A percentile compares a stretch with the other conserved stretches of the same genome.
phyloP scores from a whole-genome alignment of 331 rosid species.

The Prunus yedoensis region DNA sequence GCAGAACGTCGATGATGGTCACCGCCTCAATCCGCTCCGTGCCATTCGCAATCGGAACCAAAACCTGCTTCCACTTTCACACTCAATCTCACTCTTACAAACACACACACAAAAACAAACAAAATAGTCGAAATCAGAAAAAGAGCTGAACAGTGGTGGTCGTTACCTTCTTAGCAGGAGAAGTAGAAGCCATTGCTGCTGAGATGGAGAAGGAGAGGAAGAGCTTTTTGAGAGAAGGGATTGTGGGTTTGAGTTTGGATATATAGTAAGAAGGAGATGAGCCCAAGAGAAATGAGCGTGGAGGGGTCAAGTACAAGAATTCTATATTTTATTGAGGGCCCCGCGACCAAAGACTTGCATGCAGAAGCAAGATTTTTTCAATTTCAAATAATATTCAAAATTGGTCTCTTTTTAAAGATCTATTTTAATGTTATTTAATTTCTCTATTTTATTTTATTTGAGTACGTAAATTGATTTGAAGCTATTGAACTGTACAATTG shows the following conservation, averaged over 20 bases:
- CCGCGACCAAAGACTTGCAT: too few species aligned
- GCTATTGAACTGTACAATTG: too few species aligned
- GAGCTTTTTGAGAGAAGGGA: slow-evolving; percentile 19
- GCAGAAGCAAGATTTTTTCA: too few species aligned
- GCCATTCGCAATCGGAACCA: slow-evolving; percentile 86
- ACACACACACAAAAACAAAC: too few species aligned
- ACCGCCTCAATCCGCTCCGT: slow-evolving; percentile 92
- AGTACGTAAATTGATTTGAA: too few species aligned
- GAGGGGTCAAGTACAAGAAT: too few species aligned
- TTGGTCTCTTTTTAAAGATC: too few species aligned
- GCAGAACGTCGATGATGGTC: slow-evolving; percentile 74
- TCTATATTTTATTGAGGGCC: too few species aligned
- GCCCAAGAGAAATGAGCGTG: slow-evolving; percentile 14
- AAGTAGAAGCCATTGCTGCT: slow-evolving; percentile 45
- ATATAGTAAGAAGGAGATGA: slow-evolving; percentile 18
- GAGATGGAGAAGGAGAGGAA: slow-evolving; percentile 31
- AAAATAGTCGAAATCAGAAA: background rate
- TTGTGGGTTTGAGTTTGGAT: background rate
- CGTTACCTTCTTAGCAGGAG: slow-evolving; percentile 43
- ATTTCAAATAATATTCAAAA: too few species aligned
- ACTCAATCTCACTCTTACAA: background rate
- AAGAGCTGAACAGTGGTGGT: background rate
- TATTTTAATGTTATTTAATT: too few species aligned
- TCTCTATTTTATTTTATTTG: too few species aligned
- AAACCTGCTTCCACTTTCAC: slow-evolving; percentile 34